A percentile compares a stretch with the other conserved stretches of the same genome.
These are phyloP conservation scores for Populus ilicifolia DNA, from an alignment of 345 rosid species.

Conservation along the genomic window DNA sequence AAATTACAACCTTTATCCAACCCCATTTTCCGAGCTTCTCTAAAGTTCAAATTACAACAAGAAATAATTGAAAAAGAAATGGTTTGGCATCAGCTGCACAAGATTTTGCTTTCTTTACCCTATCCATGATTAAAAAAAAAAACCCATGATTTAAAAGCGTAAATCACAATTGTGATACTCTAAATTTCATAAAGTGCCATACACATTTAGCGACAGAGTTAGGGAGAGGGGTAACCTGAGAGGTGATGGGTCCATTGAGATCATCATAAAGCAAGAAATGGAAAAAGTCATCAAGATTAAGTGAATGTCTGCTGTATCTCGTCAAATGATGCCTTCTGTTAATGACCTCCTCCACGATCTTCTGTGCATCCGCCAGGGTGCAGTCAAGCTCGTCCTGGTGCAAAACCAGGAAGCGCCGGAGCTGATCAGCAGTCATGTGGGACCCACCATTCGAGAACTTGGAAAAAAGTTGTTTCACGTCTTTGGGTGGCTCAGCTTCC, in stretches of 20 bases:
- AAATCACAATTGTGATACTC: neutral
- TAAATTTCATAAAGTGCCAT: neutral
- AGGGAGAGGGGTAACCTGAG: slow-evolving; percentile 9
- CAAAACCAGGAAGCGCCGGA: slow-evolving; percentile 20
- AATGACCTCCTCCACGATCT: slow-evolving; percentile 17
- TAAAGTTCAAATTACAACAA: neutral
- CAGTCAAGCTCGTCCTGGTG: slow-evolving; percentile 16
- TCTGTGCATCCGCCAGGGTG: slow-evolving; percentile 13
- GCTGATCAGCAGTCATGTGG: slow-evolving; percentile 20
- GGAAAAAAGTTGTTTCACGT: slow-evolving; percentile 12
- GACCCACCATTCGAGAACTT: slow-evolving; percentile 15
- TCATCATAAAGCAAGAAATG: slow-evolving; percentile 28
- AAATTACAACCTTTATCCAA: neutral
- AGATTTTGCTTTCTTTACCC: neutral
- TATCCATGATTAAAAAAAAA: neutral
- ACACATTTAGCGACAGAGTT: neutral
- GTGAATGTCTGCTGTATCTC: slow-evolving; percentile 6
- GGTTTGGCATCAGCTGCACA: neutral
- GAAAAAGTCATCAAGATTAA: slow-evolving; percentile 27
- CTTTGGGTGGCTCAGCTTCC: slow-evolving; percentile 24
- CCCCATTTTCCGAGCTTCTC: neutral
- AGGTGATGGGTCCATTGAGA: slow-evolving; percentile 21
- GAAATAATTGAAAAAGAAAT: neutral
- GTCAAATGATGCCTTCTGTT: slow-evolving; percentile 12
- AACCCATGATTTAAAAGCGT: neutral